Base-by-base conservation (phyloP, 495 filamentous ascomycete species). In the Annulohypoxylon moriforme region DNA sequence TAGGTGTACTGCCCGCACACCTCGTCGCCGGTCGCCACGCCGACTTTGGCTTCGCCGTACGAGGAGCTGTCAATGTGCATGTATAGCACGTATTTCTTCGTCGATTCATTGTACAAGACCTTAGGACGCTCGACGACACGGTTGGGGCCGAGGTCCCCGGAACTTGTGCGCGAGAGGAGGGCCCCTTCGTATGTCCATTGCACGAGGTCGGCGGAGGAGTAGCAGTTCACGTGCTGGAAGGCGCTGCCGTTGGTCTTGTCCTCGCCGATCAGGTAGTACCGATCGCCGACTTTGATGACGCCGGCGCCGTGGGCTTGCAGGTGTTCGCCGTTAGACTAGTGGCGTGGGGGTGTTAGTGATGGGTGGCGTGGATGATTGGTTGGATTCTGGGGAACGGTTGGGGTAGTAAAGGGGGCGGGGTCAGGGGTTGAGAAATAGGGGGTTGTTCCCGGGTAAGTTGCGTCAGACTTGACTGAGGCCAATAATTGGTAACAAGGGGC, bases 41-140 rank as follows among this genome's bases (percentile, higher is more conserved):
- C 90, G 0, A 88, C 86, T 63, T 86, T 88, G 9, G 90, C 90
- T 33, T 91, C 89, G 1, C 83, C 85, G 64, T 92, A 92, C 36
- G 81, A 82, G 40, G 79, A 84, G 69, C 36, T 40, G 36, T 92
- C 90, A 69, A 91, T 89, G 71, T 92, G 90, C 85, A 92, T 85
- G 83, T 88, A 92, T 24, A 87, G 70, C 33, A 88, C 85, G 65
- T 86, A 90, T 58, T 87, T 82, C 6, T 64, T 53, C 0, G 87
- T 89, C 25, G 76, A 76, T 31, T 83, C 82, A 46, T 90, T 90
- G 69, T 85, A 88, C 0, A 89, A 83, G 3, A 91, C 85, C 79
- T 91, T 91, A 6, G 90, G 90, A 33, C 90, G 75, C 74, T 92
- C 90, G 0, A 92, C 82, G 0, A 92, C 80, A 10, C 90, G 82